Evolutionary conservation across 495 filamentous ascomycete genomes (phyloP), one percentile per base, ranked within the genome.

Genomic region (Podospora bellae-mahoneyi): DNA sequence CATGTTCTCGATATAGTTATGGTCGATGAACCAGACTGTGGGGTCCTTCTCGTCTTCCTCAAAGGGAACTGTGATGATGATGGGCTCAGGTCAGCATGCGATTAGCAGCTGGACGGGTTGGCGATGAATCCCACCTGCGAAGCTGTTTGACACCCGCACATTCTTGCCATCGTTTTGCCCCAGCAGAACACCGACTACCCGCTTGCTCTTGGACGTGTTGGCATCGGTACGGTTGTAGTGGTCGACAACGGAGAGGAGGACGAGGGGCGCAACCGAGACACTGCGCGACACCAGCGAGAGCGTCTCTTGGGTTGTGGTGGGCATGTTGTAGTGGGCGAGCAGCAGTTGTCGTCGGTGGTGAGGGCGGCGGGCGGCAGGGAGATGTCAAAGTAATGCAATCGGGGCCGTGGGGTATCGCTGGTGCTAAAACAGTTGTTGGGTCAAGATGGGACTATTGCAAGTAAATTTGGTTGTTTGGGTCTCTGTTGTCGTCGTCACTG

Each of bases 1-100:
- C 95, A 99, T 99, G 71, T 90, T 92, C 81, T 99, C 96, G 78
- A 99, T 91, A 76, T 97, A 99, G 85, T 99, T 98, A 86, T 99
- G 95, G 73, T 99, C 95, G 64, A 99, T 84, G 78, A 99, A 99
- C 95, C 95, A 99, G 71, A 99, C 95, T 23, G 94, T 95, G 7
- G 95, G 94, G 78, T 98, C 94, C 78, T 96, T 96, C 72, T 96
- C 94, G 78, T 99, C 95, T 83, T 99, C 95, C 80, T 99, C 95
- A 78, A 99, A 99, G 2, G 95, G 95, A 26, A 99, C 95, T 97
- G 79, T 39, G 61, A 34, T 58, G n/a, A 78, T 39, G 61, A 34
- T 58, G n/a, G 32, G 69, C 64, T 32, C 61, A 64, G 39, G 65
- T 72, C 65, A 71, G 66, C 64, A 26, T 27, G 53, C 18, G 10